Conservation (phyloP, 73 alveolate species). For the Paramecium biaurelia region DNA sequence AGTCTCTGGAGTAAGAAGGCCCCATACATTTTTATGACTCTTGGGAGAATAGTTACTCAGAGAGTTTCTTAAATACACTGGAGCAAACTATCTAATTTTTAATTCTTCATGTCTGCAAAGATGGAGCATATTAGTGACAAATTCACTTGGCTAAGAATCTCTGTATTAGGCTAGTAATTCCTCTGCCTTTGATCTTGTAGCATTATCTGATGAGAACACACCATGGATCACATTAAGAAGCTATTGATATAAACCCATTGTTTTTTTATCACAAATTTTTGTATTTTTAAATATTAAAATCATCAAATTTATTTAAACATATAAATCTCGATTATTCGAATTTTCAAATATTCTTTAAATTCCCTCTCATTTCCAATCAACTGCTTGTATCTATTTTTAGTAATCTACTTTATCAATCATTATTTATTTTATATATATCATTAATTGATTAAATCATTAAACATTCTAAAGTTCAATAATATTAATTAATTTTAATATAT, state of each 20-base stretch:
- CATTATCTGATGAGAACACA: constrained; percentile 67
- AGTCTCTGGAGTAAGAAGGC: constrained; percentile 64
- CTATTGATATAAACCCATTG: constrained; percentile 23
- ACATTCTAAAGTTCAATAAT: not conserved
- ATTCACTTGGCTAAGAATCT: constrained; percentile 72
- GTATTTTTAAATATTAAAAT: constrained; percentile 37
- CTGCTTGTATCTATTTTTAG: not conserved
- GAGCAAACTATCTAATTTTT: constrained; percentile 58
- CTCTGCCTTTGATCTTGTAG: constrained; percentile 72
- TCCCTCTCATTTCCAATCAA: not conserved
- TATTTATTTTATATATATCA: not conserved
- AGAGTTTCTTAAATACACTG: constrained; percentile 74
- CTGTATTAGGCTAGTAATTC: constrained; percentile 65
- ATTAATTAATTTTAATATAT: too few species aligned
- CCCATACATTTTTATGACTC: constrained; percentile 73
- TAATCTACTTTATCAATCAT: not conserved
- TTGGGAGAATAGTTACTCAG: constrained; percentile 59
- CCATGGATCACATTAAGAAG: not conserved
- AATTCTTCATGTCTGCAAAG: constrained; percentile 64
- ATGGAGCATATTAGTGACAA: constrained; percentile 56
- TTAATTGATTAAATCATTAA: not conserved
- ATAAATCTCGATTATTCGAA: not conserved
- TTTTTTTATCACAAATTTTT: constrained; percentile 25
- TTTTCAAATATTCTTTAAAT: not conserved
- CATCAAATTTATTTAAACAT: not conserved